Conservation (phyloP, 441 rosid genomes). For the Macaranga tanarius region DNA sequence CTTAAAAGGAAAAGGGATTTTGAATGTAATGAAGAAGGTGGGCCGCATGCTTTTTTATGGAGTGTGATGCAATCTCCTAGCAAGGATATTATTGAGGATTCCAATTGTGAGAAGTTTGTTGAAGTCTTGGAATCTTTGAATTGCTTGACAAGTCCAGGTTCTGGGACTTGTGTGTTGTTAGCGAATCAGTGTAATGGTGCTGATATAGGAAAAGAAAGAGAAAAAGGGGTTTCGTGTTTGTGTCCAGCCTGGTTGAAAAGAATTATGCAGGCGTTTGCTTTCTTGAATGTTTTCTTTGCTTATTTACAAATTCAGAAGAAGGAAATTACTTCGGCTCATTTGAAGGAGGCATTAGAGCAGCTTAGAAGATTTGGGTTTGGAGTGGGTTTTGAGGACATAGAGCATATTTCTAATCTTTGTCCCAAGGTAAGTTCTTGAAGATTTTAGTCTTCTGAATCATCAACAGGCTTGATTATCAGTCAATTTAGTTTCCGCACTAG, state of each 20-base stretch:
- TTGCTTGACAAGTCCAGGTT: constrained; percentile 57
- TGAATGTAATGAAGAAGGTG: constrained; percentile 30
- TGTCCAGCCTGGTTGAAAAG: constrained; percentile 81
- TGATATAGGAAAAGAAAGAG: constrained; percentile 15
- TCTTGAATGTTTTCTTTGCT: constrained; percentile 57
- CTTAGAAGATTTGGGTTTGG: constrained; percentile 51
- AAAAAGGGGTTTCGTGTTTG: constrained; percentile 36
- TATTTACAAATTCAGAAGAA: constrained; percentile 42
- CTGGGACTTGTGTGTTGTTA: constrained; percentile 52
- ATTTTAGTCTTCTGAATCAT: background rate
- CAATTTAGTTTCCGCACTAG: background rate
- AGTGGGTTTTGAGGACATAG: constrained; percentile 56
- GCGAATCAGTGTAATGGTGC: constrained; percentile 10
- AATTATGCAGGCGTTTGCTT: constrained; percentile 64
- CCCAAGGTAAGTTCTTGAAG: constrained; percentile 58
- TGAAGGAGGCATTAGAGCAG: constrained; percentile 53
- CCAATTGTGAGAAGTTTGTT: constrained; percentile 55
- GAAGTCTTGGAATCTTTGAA: constrained; percentile 58
- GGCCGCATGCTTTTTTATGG: constrained; percentile 44
- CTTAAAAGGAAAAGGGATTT: constrained; percentile 29
- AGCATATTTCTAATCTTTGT: constrained; percentile 63
- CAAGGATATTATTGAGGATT: constrained; percentile 45
- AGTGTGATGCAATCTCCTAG: constrained; percentile 45
- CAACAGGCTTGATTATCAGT: background rate
- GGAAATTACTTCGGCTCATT: constrained; percentile 32